Evolutionary conservation across 306 rosid species (phyloP), one percentile per base, ranked within the genome.

Genomic region (Fagus sylvatica): DNA sequence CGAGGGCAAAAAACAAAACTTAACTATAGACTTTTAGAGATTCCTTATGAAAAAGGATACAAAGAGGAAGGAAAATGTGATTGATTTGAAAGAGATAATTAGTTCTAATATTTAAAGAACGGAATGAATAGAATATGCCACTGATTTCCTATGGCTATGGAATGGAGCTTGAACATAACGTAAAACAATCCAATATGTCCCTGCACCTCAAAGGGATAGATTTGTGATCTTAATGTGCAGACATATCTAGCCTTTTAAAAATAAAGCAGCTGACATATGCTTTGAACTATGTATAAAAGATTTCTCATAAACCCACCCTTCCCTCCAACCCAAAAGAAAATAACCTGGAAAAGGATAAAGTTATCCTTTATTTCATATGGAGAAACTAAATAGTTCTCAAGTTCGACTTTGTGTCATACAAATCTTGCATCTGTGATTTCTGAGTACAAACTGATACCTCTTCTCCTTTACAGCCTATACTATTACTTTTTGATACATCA

Each of bases 1-100:
- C 60, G 3, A 17, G 67, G 10, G 46, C 2, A 54, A 76, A 65
- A 79, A 79, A 79, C 55, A 75, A 76, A 37, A 70, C 81, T 46
- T 15, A 30, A 59, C 32, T 8, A 34, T 3, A 36, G 4, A 6
- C 28, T 62, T 55, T 74, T 73, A 70, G 46, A 77, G 82, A 77
- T 80, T 74, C 74, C 80, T 80, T 10, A 59, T 57, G 55, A 48
- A 69, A 54, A 65, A 72, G 73, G 56, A 15, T 46, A 2, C 10
- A 19, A 41, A 16, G 48, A 39, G 46, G 2, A 7, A 16, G 28
- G 7, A 34, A 33, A 15, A 64, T 15, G 34, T 64, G 10, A 64
- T 64, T 64, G 34, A 64, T 34, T 36, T 64, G 28, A 62, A 15
- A 62, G 5, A 3, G 3, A 37, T 32, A 16, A 22, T 2, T 12